Evolutionary conservation across 768 basidiomycete species (phyloP).

Genomic region (Pisolithus albus): DNA sequence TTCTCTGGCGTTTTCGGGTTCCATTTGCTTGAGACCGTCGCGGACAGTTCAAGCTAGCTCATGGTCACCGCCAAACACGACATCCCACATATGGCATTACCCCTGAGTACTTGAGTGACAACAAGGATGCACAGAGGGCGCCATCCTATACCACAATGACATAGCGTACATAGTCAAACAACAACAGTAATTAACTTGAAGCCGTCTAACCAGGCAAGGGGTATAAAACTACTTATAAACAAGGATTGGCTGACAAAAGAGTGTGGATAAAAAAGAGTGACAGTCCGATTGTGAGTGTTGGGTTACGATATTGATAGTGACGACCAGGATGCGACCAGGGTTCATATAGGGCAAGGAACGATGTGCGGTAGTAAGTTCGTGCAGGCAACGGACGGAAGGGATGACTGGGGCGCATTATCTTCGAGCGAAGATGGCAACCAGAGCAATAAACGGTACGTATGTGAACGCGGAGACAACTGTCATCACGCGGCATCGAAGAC

Average conservation of each 20-base stretch:
- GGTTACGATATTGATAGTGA: slow-evolving; percentile 4
- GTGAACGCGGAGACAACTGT: slow-evolving; percentile 59
- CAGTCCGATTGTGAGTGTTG: slow-evolving; percentile 3
- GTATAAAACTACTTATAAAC: slow-evolving; percentile 27
- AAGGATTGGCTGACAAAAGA: slow-evolving; percentile 14
- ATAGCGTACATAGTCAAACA: slow-evolving; percentile 18
- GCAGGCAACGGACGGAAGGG: neutral
- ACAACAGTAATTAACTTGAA: slow-evolving; percentile 15
- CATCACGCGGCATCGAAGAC: slow-evolving; percentile 70
- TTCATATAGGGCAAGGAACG: slow-evolving; percentile 17
- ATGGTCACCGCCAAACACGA: neutral
- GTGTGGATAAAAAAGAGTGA: slow-evolving; percentile 16
- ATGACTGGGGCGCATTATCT: slow-evolving; percentile 19
- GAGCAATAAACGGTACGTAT: slow-evolving; percentile 73
- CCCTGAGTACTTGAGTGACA: neutral
- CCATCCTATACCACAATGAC: slow-evolving; percentile 9
- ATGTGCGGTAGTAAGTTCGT: slow-evolving; percentile 2
- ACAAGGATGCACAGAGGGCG: neutral
- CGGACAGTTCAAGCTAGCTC: neutral
- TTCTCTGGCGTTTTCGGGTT: slow-evolving; percentile 23
- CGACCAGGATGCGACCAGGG: slow-evolving; percentile 5
- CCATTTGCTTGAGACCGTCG: slow-evolving; percentile 11
- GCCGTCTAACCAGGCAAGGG: slow-evolving; percentile 7
- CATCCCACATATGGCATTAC: neutral
- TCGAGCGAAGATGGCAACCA: slow-evolving; percentile 57